A percentile compares a stretch with the other conserved stretches of the same genome.
Evolutionary conservation across 345 rosid genomes (phyloP).

Genomic region (Gossypium mustelinum): DNA sequence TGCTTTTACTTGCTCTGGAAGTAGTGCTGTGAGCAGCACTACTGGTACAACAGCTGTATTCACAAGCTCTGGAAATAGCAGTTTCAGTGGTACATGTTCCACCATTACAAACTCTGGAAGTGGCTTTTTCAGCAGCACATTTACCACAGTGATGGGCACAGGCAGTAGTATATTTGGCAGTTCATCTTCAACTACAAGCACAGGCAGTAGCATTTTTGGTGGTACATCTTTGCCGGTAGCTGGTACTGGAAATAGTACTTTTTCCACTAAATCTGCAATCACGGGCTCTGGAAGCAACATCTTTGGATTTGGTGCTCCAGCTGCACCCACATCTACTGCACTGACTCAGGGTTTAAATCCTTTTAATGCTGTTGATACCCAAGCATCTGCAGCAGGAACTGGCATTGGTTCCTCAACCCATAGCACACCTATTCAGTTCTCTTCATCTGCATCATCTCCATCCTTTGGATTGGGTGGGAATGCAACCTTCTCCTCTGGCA

Average conservation of each 20-base stretch:
- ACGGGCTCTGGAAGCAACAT: slow-evolving; percentile 28
- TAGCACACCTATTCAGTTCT: slow-evolving; percentile 47
- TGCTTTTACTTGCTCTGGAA: slow-evolving; percentile 33
- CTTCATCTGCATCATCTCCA: slow-evolving; percentile 47
- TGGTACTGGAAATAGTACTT: slow-evolving; percentile 31
- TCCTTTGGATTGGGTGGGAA: slow-evolving; percentile 46
- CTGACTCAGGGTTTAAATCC: slow-evolving; percentile 47
- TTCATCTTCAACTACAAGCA: background rate
- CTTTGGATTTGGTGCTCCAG: slow-evolving; percentile 48
- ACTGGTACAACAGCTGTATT: slow-evolving; percentile 29
- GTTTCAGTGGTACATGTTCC: slow-evolving; percentile 32
- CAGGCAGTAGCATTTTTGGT: background rate
- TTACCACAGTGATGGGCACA: slow-evolving; percentile 19
- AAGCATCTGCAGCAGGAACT: slow-evolving; percentile 38
- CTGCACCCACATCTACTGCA: slow-evolving; percentile 32
- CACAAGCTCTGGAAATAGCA: slow-evolving; percentile 26
- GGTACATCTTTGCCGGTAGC: slow-evolving; percentile 30
- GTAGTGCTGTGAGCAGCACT: slow-evolving; percentile 19
- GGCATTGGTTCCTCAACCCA: slow-evolving; percentile 43
- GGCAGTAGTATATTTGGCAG: slow-evolving; percentile 1
- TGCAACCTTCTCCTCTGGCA: slow-evolving; percentile 38
- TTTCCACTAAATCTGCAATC: slow-evolving; percentile 24
- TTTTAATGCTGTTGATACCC: slow-evolving; percentile 37
- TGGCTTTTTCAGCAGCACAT: slow-evolving; percentile 27
- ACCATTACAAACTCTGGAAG: slow-evolving; percentile 32